Conservation (phyloP, 768 basidiomycete genomes). For the Hericium alpestre region DNA sequence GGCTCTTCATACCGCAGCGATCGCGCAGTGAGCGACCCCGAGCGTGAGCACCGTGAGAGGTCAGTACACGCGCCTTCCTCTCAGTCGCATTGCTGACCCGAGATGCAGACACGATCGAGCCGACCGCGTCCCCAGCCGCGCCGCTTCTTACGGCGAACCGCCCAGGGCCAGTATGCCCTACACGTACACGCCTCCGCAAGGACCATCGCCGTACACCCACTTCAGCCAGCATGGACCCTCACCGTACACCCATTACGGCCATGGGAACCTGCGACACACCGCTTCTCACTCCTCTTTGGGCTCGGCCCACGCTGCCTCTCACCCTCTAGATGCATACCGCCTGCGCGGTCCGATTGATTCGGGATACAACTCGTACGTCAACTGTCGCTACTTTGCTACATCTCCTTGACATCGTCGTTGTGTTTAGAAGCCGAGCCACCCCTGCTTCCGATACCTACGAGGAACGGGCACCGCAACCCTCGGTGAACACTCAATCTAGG, state of each 20-base stretch:
- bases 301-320: neutral
- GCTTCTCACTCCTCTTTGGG: neutral
- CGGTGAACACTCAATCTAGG: neutral
- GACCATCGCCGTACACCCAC: neutral
- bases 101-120: slow-evolving; percentile 1
- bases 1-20: too few species aligned
- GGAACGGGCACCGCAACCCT: neutral
- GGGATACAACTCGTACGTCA: neutral
- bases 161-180: neutral
- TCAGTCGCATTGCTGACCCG: neutral
- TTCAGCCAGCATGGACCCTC: neutral
- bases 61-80: too few species aligned
- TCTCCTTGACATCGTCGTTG: neutral
- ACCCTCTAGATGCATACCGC: too few species aligned
- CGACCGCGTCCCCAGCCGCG: neutral
- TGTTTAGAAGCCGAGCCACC: neutral
- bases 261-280: neutral
- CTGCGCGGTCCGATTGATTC: neutral
- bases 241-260: neutral
- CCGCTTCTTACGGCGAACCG: neutral
- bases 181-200: neutral
- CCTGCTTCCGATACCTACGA: neutral
- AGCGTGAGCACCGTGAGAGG: too few species aligned
- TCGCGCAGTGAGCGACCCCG: too few species aligned
- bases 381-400: neutral